These are phyloP conservation scores for Rhododendron mucronatum DNA, from an alignment of 148 eudicot species.

Conservation along the genomic window DNA sequence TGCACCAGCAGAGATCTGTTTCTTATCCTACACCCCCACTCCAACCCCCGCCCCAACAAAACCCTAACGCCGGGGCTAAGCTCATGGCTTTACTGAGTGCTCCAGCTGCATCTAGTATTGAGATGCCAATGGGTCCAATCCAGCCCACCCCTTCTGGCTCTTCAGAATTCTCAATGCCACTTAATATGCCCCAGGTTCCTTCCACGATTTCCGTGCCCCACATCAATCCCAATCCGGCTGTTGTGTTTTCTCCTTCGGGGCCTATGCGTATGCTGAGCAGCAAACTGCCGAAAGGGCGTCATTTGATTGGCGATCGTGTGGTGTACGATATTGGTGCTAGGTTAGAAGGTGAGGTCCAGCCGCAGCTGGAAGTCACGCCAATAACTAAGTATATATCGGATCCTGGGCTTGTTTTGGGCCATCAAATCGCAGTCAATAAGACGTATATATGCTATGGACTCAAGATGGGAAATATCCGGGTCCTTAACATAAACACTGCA, in stretches of 20 bases:
- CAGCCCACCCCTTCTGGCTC: conserved; percentile 38
- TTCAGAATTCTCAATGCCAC: conserved; percentile 32
- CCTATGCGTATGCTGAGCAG: conserved; percentile 72
- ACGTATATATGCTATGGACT: conserved; percentile 91
- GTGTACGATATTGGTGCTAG: conserved; percentile 78
- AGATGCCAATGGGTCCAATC: conserved; percentile 27
- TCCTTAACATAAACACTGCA: conserved; percentile 89
- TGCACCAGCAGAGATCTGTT: conserved; percentile 44
- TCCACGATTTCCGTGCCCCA: conserved; percentile 12
- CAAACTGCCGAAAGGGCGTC: conserved; percentile 79
- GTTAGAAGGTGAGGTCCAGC: conserved; percentile 86
- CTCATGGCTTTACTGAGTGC: conserved; percentile 67
- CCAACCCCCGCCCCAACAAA: conserved; percentile 28
- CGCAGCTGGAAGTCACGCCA: conserved; percentile 94
- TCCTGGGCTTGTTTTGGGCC: conserved; percentile 79
- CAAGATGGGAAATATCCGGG: conserved; percentile 83
- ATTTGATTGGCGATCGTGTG: conserved; percentile 55
- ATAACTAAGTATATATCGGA: conserved; percentile 91
- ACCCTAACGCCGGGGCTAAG: conserved; percentile 50
- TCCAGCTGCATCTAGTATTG: conserved; percentile 36
- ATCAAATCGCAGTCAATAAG: conserved; percentile 91
- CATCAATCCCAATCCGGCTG: conserved; percentile 13
- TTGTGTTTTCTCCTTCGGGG: conserved; percentile 22
- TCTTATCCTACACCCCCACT: conserved; percentile 59
- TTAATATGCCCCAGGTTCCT: conserved; percentile 14